Conservation (phyloP, 2,329 filamentous ascomycete genomes). For the Beauveria bassiana region DNA sequence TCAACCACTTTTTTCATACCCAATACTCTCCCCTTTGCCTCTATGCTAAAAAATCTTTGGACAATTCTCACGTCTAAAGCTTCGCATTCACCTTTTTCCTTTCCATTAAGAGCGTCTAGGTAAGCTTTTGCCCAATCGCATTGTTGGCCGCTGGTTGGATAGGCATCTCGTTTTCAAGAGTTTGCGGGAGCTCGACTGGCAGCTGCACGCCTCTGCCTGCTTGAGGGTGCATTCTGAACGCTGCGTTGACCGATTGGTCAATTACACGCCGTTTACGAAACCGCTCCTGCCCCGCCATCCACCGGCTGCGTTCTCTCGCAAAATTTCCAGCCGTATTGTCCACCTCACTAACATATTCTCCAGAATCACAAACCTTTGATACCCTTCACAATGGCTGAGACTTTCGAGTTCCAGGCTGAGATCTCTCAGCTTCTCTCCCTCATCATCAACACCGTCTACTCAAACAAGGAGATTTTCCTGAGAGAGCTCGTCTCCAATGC, state of each 20-base stretch:
- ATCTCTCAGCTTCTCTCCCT: conserved; percentile 99
- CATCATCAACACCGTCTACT: conserved; percentile 99
- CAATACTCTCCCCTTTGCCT: conserved; percentile 14
- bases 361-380: conserved; percentile 27
- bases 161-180: background rate
- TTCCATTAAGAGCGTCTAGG: conserved; percentile 17
- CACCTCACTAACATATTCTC: conserved; percentile 11
- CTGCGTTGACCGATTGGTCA: background rate
- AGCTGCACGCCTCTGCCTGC: background rate
- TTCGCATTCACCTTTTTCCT: conserved; percentile 13
- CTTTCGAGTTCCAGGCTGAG: conserved; percentile 99
- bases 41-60: conserved; percentile 20
- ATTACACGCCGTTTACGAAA: background rate
- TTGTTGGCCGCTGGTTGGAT: background rate
- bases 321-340: background rate
- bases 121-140: conserved; percentile 12
- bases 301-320: background rate
- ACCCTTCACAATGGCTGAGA: conserved; percentile 76
- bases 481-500: conserved; percentile 97
- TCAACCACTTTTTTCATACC: conserved; percentile 15
- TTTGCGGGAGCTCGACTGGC: background rate
- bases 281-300: conserved; percentile 1
- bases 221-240: background rate
- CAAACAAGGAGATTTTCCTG: conserved; percentile 99
- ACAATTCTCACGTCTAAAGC: conserved; percentile 18